Evolutionary conservation across 202 grass and related monocot genomes (phyloP).

Genomic region (Saccharum hybrid): DNA sequence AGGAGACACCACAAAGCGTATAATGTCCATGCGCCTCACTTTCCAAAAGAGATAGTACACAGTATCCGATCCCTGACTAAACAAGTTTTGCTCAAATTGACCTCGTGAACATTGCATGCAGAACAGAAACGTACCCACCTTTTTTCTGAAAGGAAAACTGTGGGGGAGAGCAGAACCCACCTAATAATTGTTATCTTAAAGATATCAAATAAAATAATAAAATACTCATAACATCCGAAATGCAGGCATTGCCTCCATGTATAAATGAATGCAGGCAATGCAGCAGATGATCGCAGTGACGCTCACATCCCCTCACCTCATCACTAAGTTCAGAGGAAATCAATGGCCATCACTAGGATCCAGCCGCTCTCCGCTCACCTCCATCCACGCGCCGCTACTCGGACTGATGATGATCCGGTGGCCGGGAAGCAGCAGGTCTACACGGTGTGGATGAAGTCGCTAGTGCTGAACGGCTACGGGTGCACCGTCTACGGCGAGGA

Average conservation of each 20-base stretch:
- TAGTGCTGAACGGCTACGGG: conserved; percentile 52
- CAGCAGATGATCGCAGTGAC: background rate
- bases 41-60: conserved; percentile 18
- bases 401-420: background rate
- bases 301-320: background rate
- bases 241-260: background rate
- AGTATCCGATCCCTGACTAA: conserved; percentile 46
- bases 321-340: conserved; percentile 5
- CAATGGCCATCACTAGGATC: conserved; percentile 38
- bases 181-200: background rate
- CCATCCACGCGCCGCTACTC: conserved; percentile 2
- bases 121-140: background rate
- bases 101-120: conserved; percentile 42
- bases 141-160: background rate
- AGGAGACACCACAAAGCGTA: conserved; percentile 11
- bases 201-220: background rate
- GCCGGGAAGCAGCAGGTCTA: conserved; percentile 32
- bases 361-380: conserved; percentile 44
- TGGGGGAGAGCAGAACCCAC: background rate
- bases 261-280: conserved; percentile 38
- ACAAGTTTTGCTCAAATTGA: conserved; percentile 25
- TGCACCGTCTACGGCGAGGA: conserved; percentile 60
- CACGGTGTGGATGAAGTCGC: conserved; percentile 66
- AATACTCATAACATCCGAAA: background rate
- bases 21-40: background rate